Conservation (phyloP, 257 asterid genomes). For the Penstemon barbatus region DNA sequence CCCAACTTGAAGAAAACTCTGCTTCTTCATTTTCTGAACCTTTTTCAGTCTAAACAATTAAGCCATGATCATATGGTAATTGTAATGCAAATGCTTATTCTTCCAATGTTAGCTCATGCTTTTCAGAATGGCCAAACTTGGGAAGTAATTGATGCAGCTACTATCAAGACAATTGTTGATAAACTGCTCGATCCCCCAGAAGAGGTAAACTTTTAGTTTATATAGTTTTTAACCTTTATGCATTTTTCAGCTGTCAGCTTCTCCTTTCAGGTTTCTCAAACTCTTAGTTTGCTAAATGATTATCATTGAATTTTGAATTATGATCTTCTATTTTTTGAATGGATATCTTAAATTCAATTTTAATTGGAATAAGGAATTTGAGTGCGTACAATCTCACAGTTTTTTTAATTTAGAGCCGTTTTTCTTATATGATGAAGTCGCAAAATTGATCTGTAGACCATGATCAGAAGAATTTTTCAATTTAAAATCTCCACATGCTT, state of each 20-base stretch:
- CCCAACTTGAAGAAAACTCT: slow-evolving; percentile 86
- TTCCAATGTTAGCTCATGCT: slow-evolving; percentile 97
- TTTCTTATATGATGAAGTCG: slow-evolving; percentile 12
- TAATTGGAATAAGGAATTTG: not conserved
- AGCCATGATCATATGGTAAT: slow-evolving; percentile 97
- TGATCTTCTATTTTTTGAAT: not conserved
- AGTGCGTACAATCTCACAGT: slow-evolving; percentile 11
- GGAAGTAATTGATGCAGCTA: slow-evolving; percentile 93
- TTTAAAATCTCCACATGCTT: not conserved
- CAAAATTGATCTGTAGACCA: not conserved
- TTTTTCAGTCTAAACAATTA: slow-evolving; percentile 81
- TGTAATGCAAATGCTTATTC: slow-evolving; percentile 98
- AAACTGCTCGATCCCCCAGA: slow-evolving; percentile 99
- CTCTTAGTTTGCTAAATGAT: slow-evolving; percentile 6
- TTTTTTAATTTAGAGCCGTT: not conserved
- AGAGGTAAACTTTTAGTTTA: slow-evolving; percentile 59
- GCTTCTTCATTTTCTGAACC: slow-evolving; percentile 83
- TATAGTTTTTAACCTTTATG: slow-evolving; percentile 16
- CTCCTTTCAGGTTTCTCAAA: not conserved
- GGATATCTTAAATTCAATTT: slow-evolving; percentile 2
- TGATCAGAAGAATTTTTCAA: not conserved
- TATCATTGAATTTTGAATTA: slow-evolving; percentile 8
- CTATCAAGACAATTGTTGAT: slow-evolving; percentile 91
- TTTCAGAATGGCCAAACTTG: slow-evolving; percentile 95
- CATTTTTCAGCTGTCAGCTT: slow-evolving; percentile 14